Percentiles rank a stretch among this genome's conserved stretches.
phyloP scores from a whole-genome alignment of 2,329 filamentous ascomycete species.

The Colletotrichum theobromicola region DNA sequence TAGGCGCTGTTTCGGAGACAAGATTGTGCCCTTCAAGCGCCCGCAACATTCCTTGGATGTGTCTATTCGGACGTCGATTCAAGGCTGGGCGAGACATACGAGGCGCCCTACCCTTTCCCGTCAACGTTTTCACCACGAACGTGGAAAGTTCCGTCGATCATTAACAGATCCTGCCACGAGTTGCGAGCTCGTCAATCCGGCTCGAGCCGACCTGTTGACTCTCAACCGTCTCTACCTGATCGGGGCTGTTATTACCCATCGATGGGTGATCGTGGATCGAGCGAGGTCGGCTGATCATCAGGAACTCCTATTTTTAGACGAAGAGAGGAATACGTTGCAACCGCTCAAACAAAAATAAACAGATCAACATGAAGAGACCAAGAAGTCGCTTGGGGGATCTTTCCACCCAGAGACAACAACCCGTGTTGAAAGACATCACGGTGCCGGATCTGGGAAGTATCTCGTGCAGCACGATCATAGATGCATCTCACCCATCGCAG shows the following conservation, averaged over 20 bases:
- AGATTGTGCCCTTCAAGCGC: background rate
- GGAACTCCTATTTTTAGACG: background rate
- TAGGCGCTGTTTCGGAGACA: background rate
- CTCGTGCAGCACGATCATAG: background rate
- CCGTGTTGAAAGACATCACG: background rate
- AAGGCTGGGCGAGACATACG: background rate
- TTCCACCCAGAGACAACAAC: background rate
- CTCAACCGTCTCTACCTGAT: background rate
- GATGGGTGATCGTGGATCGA: background rate
- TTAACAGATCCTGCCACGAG: background rate
- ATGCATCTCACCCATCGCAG: background rate
- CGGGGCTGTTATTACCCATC: background rate
- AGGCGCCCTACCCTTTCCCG: background rate
- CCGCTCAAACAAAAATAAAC: background rate
- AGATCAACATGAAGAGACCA: background rate
- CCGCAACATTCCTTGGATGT: background rate
- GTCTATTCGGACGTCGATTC: background rate
- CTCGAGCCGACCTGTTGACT: background rate
- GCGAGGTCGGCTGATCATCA: background rate
- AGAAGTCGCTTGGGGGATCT: background rate
- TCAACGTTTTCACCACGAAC: background rate
- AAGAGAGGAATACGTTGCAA: background rate
- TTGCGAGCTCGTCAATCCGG: background rate
- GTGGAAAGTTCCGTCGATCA: background rate
- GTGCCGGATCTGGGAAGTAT: background rate